These are phyloP conservation scores for Cryptococcus sp. DNA, from an alignment of 1,284 basidiomycete genomes.

Conservation along the genomic window DNA sequence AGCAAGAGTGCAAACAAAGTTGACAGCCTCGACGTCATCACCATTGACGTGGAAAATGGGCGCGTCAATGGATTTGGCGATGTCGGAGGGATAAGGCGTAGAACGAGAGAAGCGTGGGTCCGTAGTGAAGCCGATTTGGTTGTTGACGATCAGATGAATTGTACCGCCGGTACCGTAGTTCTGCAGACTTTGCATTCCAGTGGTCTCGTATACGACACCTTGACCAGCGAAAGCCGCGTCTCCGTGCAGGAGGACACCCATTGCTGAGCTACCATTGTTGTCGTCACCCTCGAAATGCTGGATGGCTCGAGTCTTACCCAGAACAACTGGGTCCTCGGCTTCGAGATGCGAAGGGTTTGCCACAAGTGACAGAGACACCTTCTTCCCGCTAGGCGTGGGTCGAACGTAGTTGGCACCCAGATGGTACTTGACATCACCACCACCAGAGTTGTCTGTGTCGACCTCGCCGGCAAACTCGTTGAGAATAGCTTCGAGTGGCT, in stretches of 20 bases:
- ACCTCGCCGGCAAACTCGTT: slow-evolving; percentile 85
- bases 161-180: slow-evolving; percentile 97
- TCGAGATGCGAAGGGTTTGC: slow-evolving; percentile 99
- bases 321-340: slow-evolving; percentile 94
- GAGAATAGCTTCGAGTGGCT: slow-evolving; percentile 96
- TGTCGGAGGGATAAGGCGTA: slow-evolving; percentile 98
- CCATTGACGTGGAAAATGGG: slow-evolving; percentile 99
- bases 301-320: slow-evolving; percentile 95
- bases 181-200: slow-evolving; percentile 96
- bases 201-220: slow-evolving; percentile 98
- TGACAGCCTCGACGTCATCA: slow-evolving; percentile 97
- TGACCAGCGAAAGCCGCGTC: slow-evolving; percentile 99
- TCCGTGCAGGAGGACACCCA: slow-evolving; percentile 95
- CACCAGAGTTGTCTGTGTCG: slow-evolving; percentile 71
- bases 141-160: slow-evolving; percentile 98
- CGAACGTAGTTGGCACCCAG: slow-evolving; percentile 98
- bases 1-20: slow-evolving; percentile 95
- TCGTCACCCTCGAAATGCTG: slow-evolving; percentile 94
- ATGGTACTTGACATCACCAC: slow-evolving; percentile 99
- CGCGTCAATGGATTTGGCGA: slow-evolving; percentile 97
- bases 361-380: slow-evolving; percentile 94
- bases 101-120: slow-evolving; percentile 97
- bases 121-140: slow-evolving; percentile 99
- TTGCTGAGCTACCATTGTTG: slow-evolving; percentile 71
- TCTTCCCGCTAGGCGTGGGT: slow-evolving; percentile 96